Conservation (phyloP, 2,329 filamentous ascomycete species). For the Monosporascus sp. region DNA sequence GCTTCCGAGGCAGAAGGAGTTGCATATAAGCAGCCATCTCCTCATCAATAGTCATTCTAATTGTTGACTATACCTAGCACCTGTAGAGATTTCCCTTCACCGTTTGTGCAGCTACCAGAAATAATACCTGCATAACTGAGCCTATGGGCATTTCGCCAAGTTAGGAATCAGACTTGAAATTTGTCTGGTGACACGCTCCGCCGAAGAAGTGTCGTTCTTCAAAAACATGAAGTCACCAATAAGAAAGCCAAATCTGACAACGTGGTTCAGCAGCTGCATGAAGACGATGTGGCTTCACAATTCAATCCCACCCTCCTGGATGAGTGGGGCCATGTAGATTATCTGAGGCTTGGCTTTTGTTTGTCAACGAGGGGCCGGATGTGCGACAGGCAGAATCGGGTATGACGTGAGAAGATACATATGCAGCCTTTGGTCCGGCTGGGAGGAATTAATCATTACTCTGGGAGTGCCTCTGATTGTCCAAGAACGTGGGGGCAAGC, state of each 20-base stretch:
- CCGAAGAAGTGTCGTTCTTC: neutral
- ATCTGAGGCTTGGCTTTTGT: neutral
- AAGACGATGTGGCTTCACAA: neutral
- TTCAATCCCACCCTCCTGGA: neutral
- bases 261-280: neutral
- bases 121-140: too few relatives aligned
- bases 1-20: neutral
- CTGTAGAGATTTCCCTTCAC: neutral
- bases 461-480: too few relatives aligned
- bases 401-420: too few relatives aligned
- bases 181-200: neutral
- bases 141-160: neutral
- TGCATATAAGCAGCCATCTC: too few relatives aligned
- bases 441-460: too few relatives aligned
- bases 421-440: too few relatives aligned
- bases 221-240: neutral
- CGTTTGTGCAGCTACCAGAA: too few relatives aligned
- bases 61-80: too few relatives aligned
- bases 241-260: neutral
- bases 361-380: too few relatives aligned
- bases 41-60: too few relatives aligned
- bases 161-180: neutral
- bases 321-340: neutral
- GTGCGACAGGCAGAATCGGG: too few relatives aligned
- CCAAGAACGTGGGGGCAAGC: too few relatives aligned